phyloP scores from a whole-genome alignment of 2,329 filamentous ascomycete species.

The Colletotrichum orchidophilum region DNA sequence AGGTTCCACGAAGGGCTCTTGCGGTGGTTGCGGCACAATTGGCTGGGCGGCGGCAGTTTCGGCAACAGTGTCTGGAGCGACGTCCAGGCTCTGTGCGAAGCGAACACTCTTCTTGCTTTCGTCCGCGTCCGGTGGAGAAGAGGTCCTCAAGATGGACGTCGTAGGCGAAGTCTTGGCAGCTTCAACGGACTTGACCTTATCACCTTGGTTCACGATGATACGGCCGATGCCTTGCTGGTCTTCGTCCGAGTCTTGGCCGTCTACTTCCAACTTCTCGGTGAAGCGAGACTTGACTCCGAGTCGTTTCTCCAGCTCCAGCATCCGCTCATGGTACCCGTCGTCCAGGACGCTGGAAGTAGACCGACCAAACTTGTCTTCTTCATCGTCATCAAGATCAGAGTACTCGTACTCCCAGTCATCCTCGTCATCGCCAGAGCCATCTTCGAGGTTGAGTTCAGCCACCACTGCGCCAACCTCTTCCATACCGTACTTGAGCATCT shows the following conservation, averaged over 20 bases:
- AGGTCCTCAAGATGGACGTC: conserved; percentile 30
- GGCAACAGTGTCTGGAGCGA: conserved; percentile 57
- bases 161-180: conserved; percentile 10
- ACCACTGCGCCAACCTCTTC: conserved; percentile 92
- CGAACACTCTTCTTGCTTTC: conserved; percentile 75
- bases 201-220: conserved; percentile 55
- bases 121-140: conserved; percentile 32
- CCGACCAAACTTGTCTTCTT: conserved; percentile 81
- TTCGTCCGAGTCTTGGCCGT: conserved; percentile 48
- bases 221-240: conserved; percentile 64
- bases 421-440: conserved; percentile 66
- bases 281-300: conserved; percentile 68
- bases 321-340: conserved; percentile 80
- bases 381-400: conserved; percentile 65
- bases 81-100: conserved; percentile 80
- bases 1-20: conserved; percentile 53
- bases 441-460: conserved; percentile 87
- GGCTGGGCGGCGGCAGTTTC: neutral
- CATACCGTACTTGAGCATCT: conserved; percentile 92
- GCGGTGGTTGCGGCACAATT: conserved; percentile 20
- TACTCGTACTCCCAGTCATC: conserved; percentile 60
- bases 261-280: conserved; percentile 46
- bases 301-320: conserved; percentile 85
- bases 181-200: conserved; percentile 11
- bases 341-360: conserved; percentile 73